Base-by-base conservation (phyloP, 2,329 filamentous ascomycete species). In the Hirsutella rhossiliensis region DNA sequence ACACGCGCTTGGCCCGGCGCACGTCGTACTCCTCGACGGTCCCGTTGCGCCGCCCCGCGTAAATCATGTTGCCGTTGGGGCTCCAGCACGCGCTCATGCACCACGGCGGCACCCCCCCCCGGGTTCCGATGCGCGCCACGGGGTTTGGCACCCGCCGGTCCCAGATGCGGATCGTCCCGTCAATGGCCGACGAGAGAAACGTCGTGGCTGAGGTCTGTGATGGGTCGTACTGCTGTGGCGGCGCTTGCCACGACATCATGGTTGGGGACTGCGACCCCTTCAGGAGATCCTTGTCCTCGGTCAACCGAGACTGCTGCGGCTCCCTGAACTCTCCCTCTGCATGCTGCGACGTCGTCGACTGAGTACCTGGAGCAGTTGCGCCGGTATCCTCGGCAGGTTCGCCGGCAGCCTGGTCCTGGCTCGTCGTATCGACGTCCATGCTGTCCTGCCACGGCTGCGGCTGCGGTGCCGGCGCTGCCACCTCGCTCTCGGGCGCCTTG, bases 1-100 rank as follows among this genome's bases (percentile, higher is more conserved):
- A 83, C 1, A 87, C 73, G 1, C 81, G 54, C 41, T 59, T 63
- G 0, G 76, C 79, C 55, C 88, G 87, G 59, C 92, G 87, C 17
- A 98, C 71, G 56, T 80, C 87, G 63, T 85, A 98, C 63, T 98
- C 92, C 53, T 98, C 92, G 0, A 98, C 92, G 0, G 87, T 94
- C 42, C 87, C 78, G 62, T 97, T 97, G 46, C 92, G 75, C 27
- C 92, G 74, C 1, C 92, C 92, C 0, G 85, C 89, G 63, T 95
- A 98, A 54, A 98, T 89, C 62, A 79, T 87, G 63, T 97, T 97
- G 13, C 92, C 92, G 59, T 96, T 86, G 0, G 88, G 88, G 44
- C 84, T 90, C 92, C 92, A 98, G 66, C 88, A 95, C 1, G 88
- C 87, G 52, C 87, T 89, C 80, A 95, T 96, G 62, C 90, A 97